These are phyloP conservation scores for Homolaphlyctis polyrhiza DNA, from an alignment of 371 early-diverging fungal species.

Conservation along the genomic window DNA sequence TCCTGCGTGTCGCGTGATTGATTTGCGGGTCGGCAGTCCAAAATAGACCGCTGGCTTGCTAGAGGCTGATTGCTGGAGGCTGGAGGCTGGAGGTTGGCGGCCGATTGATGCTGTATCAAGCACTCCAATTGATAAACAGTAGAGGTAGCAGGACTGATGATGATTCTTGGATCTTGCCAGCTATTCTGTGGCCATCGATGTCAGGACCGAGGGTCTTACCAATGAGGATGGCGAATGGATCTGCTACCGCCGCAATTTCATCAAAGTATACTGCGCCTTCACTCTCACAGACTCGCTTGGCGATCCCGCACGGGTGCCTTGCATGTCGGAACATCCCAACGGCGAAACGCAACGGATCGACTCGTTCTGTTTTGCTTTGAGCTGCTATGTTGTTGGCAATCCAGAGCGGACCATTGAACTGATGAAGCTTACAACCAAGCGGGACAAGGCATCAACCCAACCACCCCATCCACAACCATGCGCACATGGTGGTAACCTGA, in stretches of 20 bases:
- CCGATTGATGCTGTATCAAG: too few species aligned
- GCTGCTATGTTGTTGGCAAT: slow-evolving; percentile 69
- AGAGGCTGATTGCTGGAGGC: too few species aligned
- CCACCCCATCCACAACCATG: slow-evolving; percentile 29
- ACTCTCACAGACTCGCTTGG: slow-evolving; percentile 49
- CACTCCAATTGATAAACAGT: too few species aligned
- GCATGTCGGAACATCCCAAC: slow-evolving; percentile 37
- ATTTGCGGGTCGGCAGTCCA: too few species aligned
- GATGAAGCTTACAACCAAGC: slow-evolving; percentile 90
- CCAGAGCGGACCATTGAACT: slow-evolving; percentile 72
- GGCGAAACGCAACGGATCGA: slow-evolving; percentile 31
- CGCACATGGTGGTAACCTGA: slow-evolving; percentile 21
- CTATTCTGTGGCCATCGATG: too few species aligned
- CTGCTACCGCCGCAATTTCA: slow-evolving; percentile 93
- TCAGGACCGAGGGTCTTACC: slow-evolving; percentile 83
- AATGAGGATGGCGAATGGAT: slow-evolving; percentile 92
- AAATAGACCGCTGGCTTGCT: too few species aligned
- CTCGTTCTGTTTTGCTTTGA: slow-evolving; percentile 62
- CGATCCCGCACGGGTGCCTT: slow-evolving; percentile 53
- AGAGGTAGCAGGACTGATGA: too few species aligned
- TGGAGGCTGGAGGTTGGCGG: too few species aligned
- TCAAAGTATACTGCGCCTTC: slow-evolving; percentile 80
- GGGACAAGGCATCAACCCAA: slow-evolving; percentile 59
- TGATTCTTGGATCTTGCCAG: too few species aligned
- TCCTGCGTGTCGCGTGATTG: too few species aligned